A percentile compares a stretch with the other conserved stretches of the same genome.
These are phyloP conservation scores for Solanum chiquidenum DNA, from an alignment of 257 asterid genomes.

Conservation along the genomic window DNA sequence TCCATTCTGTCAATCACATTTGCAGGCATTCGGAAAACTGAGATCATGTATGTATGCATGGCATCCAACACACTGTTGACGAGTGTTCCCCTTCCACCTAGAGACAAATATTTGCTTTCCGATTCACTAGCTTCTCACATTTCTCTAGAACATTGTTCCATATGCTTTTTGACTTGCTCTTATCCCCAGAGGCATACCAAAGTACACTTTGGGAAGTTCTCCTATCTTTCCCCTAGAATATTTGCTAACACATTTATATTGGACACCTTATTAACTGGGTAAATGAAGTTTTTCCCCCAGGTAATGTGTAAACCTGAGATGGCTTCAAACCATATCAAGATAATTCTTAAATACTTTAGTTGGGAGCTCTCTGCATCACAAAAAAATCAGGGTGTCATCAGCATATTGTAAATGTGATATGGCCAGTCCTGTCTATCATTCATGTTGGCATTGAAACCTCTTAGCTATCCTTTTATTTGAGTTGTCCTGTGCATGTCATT, in stretches of 20 bases:
- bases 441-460: not conserved
- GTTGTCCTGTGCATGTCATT: not conserved
- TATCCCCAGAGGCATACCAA: not conserved
- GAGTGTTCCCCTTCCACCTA: not conserved
- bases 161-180: not conserved
- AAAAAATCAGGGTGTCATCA: not conserved
- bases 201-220: not conserved
- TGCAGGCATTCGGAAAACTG: not conserved
- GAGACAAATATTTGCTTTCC: not conserved
- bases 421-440: not conserved
- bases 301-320: not conserved
- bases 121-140: not conserved
- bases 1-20: not conserved
- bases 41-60: not conserved
- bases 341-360: not conserved
- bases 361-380: not conserved
- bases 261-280: not conserved
- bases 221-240: not conserved
- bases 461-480: not conserved
- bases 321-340: not conserved
- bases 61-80: not conserved
- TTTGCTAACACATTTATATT: not conserved
- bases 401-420: not conserved
- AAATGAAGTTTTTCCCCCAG: not conserved
- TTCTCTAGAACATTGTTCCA: not conserved